Conservation (phyloP, 2,329 filamentous ascomycete genomes). For the Neonectria sp. region DNA sequence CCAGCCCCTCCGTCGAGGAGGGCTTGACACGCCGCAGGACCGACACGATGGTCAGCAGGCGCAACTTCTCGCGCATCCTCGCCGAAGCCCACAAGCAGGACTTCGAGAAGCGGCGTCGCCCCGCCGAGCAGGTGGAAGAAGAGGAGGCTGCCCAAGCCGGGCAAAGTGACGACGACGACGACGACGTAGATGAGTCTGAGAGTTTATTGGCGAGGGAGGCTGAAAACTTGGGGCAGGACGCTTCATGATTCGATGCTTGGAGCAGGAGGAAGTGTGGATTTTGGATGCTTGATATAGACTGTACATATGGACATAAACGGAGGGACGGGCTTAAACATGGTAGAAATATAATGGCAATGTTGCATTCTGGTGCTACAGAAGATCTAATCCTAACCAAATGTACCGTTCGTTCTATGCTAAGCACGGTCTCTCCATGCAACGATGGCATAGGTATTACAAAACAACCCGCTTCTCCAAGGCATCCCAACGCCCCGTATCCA, state of each 20-base stretch:
- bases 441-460: conserved; percentile 29
- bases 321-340: background rate
- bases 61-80: conserved; percentile 73
- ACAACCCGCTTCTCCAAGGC: conserved; percentile 4
- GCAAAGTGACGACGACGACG: conserved; percentile 55
- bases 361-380: conserved; percentile 10
- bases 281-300: background rate
- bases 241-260: background rate
- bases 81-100: conserved; percentile 91
- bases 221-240: conserved; percentile 40
- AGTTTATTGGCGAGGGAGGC: conserved; percentile 49
- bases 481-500: conserved; percentile 15
- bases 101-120: conserved; percentile 83
- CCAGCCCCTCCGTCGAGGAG: conserved; percentile 37
- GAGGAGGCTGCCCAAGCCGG: conserved; percentile 45
- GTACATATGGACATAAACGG: conserved; percentile 9
- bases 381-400: conserved; percentile 19
- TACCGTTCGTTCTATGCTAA: conserved; percentile 14
- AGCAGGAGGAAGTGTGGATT: background rate
- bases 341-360: conserved; percentile 10
- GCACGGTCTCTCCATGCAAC: conserved; percentile 21
- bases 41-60: conserved; percentile 44
- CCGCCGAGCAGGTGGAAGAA: conserved; percentile 44
- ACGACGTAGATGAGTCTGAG: conserved; percentile 46
- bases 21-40: conserved; percentile 51